Conservation (phyloP, 2,329 filamentous ascomycete species). For the Talaromyces sp. region DNA sequence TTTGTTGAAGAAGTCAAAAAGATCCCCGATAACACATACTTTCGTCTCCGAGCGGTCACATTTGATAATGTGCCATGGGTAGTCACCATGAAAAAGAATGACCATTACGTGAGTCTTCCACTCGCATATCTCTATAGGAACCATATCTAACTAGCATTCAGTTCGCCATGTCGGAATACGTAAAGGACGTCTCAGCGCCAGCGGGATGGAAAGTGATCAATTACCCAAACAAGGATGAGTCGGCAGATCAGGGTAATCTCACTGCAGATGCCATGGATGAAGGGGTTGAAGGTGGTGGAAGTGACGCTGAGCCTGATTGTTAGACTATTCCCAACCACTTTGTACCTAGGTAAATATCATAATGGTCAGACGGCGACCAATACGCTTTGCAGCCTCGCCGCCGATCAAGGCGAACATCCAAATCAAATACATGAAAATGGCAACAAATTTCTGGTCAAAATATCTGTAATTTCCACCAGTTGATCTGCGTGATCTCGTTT, state of each 20-base stretch:
- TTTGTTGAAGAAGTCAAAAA: slow-evolving; percentile 79
- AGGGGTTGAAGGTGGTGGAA: slow-evolving; percentile 34
- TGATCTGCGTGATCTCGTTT: no score
- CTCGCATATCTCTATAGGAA: not conserved
- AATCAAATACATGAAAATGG: no score
- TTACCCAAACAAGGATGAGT: slow-evolving; percentile 47
- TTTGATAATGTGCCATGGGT: slow-evolving; percentile 99
- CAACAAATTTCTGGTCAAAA: no score
- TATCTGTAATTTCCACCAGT: no score
- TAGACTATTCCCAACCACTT: not conserved
- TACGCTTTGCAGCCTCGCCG: no score
- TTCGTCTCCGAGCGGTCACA: slow-evolving; percentile 93
- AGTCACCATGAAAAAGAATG: slow-evolving; percentile 99
- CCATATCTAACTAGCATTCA: slow-evolving; percentile 24
- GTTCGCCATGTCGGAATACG: slow-evolving; percentile 65
- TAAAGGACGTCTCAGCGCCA: slow-evolving; percentile 53
- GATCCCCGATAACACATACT: slow-evolving; percentile 97
- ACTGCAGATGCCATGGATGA: slow-evolving; percentile 50
- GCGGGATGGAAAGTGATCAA: slow-evolving; percentile 59
- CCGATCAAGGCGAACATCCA: no score
- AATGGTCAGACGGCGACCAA: no score
- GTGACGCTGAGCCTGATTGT: slow-evolving; percentile 38
- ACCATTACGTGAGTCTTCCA: slow-evolving; percentile 68
- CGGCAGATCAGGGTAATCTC: slow-evolving; percentile 40
- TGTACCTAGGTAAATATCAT: no score